Conservation (phyloP, 2,329 filamentous ascomycete species). For the Fusarium sp. region DNA sequence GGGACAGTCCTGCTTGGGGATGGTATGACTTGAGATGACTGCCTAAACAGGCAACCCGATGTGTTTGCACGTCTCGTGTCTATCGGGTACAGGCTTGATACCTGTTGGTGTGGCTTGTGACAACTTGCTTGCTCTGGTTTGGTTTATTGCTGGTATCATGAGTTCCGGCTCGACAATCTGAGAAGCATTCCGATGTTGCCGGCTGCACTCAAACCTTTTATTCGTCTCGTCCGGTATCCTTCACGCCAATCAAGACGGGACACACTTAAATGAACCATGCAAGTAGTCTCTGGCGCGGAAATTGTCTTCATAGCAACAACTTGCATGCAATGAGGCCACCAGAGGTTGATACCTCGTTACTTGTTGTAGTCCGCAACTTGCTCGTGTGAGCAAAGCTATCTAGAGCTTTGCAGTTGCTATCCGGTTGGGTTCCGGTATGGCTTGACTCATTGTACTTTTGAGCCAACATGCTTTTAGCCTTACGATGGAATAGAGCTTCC, state of each 20-base stretch:
- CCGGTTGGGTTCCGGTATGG: too few relatives aligned
- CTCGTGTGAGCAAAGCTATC: not conserved
- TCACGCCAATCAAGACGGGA: constrained; percentile 33
- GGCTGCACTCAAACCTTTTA: not conserved
- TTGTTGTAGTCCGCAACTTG: not conserved
- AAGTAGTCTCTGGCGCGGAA: not conserved
- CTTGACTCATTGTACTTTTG: not conserved
- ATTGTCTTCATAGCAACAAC: not conserved
- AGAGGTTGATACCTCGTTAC: not conserved
- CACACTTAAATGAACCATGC: constrained; percentile 13
- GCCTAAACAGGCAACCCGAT: constrained; percentile 30
- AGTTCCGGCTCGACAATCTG: not conserved
- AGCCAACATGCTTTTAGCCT: not conserved
- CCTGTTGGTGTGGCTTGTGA: constrained; percentile 9
- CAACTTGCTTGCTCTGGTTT: not conserved
- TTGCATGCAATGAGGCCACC: not conserved
- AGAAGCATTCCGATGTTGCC: not conserved
- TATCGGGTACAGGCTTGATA: constrained; percentile 10
- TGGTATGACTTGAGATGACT: constrained; percentile 9
- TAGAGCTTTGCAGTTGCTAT: not conserved
- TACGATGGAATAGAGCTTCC: not conserved
- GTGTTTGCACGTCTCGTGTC: constrained; percentile 9
- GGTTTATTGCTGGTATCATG: not conserved
- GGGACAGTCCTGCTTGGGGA: not conserved
- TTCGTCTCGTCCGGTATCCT: constrained; percentile 18